Evolutionary conservation across 768 basidiomycete genomes (phyloP).

Genomic region (Phaffia australis): DNA sequence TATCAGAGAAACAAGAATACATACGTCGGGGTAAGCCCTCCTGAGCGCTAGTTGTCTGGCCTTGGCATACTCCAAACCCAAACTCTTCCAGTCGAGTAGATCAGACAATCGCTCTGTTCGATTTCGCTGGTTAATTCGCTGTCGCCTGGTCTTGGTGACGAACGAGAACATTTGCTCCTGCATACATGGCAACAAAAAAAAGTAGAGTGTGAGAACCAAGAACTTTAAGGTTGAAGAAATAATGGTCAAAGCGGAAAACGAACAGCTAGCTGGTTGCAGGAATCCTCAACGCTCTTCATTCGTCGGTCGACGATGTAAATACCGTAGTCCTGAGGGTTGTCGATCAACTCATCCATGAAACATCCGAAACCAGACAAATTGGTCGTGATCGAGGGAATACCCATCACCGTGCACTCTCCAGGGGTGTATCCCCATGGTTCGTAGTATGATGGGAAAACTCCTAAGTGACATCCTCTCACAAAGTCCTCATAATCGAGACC

Average conservation of each 20-base stretch:
- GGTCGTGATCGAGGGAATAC: constrained; percentile 91
- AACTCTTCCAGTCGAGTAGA: constrained; percentile 93
- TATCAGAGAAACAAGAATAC: constrained; percentile 41
- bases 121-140: constrained; percentile 97
- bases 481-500: constrained; percentile 99
- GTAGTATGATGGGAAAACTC: constrained; percentile 96
- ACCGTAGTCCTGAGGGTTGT: constrained; percentile 76
- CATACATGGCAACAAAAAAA: neutral
- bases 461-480: constrained; percentile 92
- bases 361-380: constrained; percentile 92
- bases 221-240: neutral
- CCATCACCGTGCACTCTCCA: constrained; percentile 58
- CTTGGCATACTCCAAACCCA: constrained; percentile 95
- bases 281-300: constrained; percentile 77
- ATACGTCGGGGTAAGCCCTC: constrained; percentile 89
- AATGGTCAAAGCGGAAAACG: neutral
- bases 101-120: constrained; percentile 89
- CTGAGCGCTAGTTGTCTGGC: constrained; percentile 81
- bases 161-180: constrained; percentile 36
- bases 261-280: constrained; percentile 66
- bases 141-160: constrained; percentile 58
- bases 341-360: constrained; percentile 97
- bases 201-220: too few species aligned
- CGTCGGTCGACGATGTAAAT: constrained; percentile 95
- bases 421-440: constrained; percentile 64